Conservation (phyloP, 495 filamentous ascomycete species). For the Penicillium tannophilum region DNA sequence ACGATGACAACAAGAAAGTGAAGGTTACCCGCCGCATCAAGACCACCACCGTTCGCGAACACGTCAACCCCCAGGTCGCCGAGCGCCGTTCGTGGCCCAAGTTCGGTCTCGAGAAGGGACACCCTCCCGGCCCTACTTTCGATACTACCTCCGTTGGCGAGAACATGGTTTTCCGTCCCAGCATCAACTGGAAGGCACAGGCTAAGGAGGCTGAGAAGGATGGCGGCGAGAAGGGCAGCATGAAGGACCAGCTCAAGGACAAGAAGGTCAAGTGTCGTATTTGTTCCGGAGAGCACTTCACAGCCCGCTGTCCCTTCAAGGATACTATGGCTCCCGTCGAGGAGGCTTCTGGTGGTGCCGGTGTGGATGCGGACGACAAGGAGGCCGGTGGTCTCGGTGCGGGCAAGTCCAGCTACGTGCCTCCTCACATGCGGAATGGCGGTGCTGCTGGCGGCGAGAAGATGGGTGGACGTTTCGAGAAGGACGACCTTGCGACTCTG, state of each 20-base stretch:
- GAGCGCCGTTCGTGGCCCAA: conserved; percentile 90
- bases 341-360: conserved; percentile 59
- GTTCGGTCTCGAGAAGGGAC: conserved; percentile 84
- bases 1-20: conserved; percentile 92
- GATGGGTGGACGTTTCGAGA: conserved; percentile 93
- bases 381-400: conserved; percentile 61
- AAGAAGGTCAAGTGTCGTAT: conserved; percentile 99
- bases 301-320: conserved; percentile 88
- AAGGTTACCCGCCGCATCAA: conserved; percentile 95
- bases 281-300: conserved; percentile 98
- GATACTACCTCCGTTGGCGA: conserved; percentile 94
- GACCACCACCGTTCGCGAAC: conserved; percentile 81
- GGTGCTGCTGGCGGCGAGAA: conserved; percentile 70
- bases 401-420: conserved; percentile 81
- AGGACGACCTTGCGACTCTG: conserved; percentile 94
- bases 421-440: conserved; percentile 84
- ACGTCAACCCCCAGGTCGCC: conserved; percentile 94
- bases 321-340: conserved; percentile 79
- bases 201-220: conserved; percentile 81
- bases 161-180: conserved; percentile 94
- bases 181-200: conserved; percentile 85
- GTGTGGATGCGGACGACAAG: conserved; percentile 52
- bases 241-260: conserved; percentile 93
- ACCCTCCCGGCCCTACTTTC: conserved; percentile 63
- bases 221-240: conserved; percentile 65